A percentile compares a stretch with the other conserved stretches of the same genome.
Evolutionary conservation across 768 basidiomycete species (phyloP).

Genomic region (Amanita pseudoporphyria): DNA sequence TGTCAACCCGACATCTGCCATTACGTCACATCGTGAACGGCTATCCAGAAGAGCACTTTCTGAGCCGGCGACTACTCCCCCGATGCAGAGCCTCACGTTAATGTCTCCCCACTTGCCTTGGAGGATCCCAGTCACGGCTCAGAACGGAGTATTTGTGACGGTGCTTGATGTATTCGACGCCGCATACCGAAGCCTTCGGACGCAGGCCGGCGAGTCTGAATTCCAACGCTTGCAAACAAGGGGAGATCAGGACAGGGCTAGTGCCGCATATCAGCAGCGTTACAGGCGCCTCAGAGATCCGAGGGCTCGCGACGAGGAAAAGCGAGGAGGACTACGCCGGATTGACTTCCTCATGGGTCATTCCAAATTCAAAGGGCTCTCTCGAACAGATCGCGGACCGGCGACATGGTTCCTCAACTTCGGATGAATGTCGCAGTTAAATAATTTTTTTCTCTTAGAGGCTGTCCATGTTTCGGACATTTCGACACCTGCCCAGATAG

Average conservation of each 20-base stretch:
- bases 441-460: not conserved
- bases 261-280: slow-evolving; percentile 37
- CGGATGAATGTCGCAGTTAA: not conserved
- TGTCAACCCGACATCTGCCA: slow-evolving; percentile 18
- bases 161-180: slow-evolving; percentile 27
- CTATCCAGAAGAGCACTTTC: slow-evolving; percentile 17
- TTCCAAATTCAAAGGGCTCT: slow-evolving; percentile 35
- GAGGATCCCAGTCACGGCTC: slow-evolving; percentile 24
- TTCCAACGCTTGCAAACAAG: slow-evolving; percentile 28
- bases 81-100: slow-evolving; percentile 20
- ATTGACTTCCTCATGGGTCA: slow-evolving; percentile 47
- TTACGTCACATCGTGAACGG: slow-evolving; percentile 15
- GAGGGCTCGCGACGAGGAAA: slow-evolving; percentile 33
- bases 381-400: slow-evolving; percentile 19
- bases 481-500: not conserved
- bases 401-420: slow-evolving; percentile 22
- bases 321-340: slow-evolving; percentile 40
- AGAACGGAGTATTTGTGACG: slow-evolving; percentile 20
- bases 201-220: slow-evolving; percentile 24
- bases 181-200: slow-evolving; percentile 10
- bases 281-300: slow-evolving; percentile 27
- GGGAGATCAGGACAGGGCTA: slow-evolving; percentile 26
- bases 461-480: not conserved
- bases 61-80: slow-evolving; percentile 26
- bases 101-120: slow-evolving; percentile 23